phyloP scores from a whole-genome alignment of 2,329 filamentous ascomycete genomes.

The Fusarium solani-melongenae region DNA sequence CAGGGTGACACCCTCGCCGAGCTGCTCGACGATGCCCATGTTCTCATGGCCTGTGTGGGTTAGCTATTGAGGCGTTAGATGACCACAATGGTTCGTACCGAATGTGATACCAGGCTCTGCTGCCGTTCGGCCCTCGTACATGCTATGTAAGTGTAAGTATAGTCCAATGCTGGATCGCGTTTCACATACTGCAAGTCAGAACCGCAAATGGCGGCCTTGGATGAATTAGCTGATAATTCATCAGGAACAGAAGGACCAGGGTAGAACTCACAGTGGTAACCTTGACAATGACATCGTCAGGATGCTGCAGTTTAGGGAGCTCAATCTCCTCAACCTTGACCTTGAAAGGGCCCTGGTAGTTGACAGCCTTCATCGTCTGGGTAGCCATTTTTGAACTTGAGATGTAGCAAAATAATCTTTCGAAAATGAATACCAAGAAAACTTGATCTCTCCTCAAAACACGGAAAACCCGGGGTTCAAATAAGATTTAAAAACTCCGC shows the following conservation, averaged over 20 bases:
- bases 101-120: conserved; percentile 72
- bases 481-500: background rate
- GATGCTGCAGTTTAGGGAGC: conserved; percentile 68
- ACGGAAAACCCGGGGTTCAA: background rate
- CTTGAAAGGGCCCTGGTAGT: conserved; percentile 70
- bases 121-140: conserved; percentile 74
- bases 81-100: conserved; percentile 44
- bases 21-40: conserved; percentile 67
- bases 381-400: conserved; percentile 30
- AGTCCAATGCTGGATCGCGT: background rate
- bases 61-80: background rate
- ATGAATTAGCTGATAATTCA: conserved; percentile 6
- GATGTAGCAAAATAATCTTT: background rate
- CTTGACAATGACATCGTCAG: conserved; percentile 73
- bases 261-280: conserved; percentile 66
- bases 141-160: conserved; percentile 52
- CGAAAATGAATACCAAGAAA: background rate
- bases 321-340: conserved; percentile 72
- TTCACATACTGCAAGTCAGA: conserved; percentile 58
- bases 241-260: background rate
- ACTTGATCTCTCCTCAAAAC: background rate
- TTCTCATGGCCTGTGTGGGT: conserved; percentile 61
- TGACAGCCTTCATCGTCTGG: conserved; percentile 68
- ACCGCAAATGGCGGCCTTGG: conserved; percentile 62
- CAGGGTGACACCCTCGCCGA: conserved; percentile 68